Base-by-base conservation (phyloP, 2,329 filamentous ascomycete genomes). In the Mollisiaceae sp. region DNA sequence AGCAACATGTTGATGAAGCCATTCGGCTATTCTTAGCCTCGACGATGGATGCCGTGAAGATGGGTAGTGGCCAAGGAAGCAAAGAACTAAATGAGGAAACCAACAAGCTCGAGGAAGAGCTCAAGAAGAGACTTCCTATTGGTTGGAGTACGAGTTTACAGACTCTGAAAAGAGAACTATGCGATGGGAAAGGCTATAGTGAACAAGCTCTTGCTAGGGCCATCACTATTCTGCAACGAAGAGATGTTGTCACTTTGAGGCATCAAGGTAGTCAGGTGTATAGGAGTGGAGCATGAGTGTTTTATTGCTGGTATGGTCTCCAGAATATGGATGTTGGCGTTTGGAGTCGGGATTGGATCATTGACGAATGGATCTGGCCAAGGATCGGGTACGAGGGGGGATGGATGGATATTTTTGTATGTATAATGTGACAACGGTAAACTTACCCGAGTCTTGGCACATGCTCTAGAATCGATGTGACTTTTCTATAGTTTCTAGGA, bases 41-140 rank as follows among this genome's bases (percentile, higher is more conserved):
- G 3, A 99, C 95, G 64, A 98, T 99, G 95, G 94, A 99, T 75
- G 95, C 95, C 8, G 93, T 98, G 64, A 94, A 92, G 66, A 93
- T 97, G 74, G 94, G 94, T 66, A 90, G 91, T 71, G 91, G 90
- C 69, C 87, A 91, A 72, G 92, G 92, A 43, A 93, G 89, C 75
- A 90, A 92, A 68, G 94, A 98, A 79, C 82, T 98, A 63, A 94
- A 96, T 79, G 93, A 97, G 59, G 95, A 98, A 77, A 91, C 92
- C 6, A 84, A 85, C 70, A 93, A 92, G 72, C 87, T 98, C 5
- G 95, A 98, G 79, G 88, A 93, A 18, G 95, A 98, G 81, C 82
- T 99, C 60, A 90, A 92, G 79, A 86, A 93, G 64, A 86, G 94
- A 32, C 81, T 99, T 72, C 94, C 95, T 0, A 95, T 99, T 71